These are phyloP conservation scores for Cryptococcus sp. DNA, from an alignment of 1,284 basidiomycete species.

Conservation along the genomic window DNA sequence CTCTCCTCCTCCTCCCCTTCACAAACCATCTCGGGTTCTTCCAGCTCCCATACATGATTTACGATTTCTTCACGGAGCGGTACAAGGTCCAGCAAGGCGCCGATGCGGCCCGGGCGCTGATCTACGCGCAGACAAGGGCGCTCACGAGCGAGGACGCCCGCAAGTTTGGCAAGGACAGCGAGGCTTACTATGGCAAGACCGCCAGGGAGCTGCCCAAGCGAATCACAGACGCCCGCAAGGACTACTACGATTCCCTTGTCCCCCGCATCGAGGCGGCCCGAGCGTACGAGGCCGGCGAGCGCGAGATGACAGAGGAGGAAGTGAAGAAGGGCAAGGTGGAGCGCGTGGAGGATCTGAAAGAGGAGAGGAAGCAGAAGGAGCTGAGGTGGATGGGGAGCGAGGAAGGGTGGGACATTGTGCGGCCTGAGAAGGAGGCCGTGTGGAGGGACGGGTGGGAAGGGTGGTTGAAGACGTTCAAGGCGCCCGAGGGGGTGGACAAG, in stretches of 20 bases:
- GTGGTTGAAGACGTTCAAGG: constrained; percentile 60
- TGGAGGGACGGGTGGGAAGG: constrained; percentile 75
- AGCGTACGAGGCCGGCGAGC: constrained; percentile 66
- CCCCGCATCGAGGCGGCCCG: constrained; percentile 70
- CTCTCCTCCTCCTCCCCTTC: constrained; percentile 84
- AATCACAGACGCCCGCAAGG: constrained; percentile 65
- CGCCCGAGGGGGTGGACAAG: constrained; percentile 2
- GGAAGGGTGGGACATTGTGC: constrained; percentile 72
- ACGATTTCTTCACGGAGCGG: constrained; percentile 90
- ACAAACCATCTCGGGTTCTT: constrained; percentile 78
- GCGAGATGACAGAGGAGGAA: constrained; percentile 81
- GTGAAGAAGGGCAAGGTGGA: constrained; percentile 61
- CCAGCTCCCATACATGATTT: constrained; percentile 84
- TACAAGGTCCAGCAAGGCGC: constrained; percentile 71
- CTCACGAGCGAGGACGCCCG: constrained; percentile 41
- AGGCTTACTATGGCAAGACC: constrained; percentile 67
- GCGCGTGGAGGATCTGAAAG: constrained; percentile 79
- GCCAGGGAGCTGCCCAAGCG: constrained; percentile 60
- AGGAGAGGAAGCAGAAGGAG: constrained; percentile 69
- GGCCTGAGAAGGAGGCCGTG: constrained; percentile 59
- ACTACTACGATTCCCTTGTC: constrained; percentile 73
- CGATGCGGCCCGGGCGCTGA: constrained; percentile 73
- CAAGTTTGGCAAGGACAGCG: constrained; percentile 67
- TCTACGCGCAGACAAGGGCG: constrained; percentile 67
- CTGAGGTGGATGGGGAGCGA: constrained; percentile 72